Evolutionary conservation across 2,329 filamentous ascomycete species (phyloP), one percentile per base, ranked within the genome.

Genomic region (Spiromastix sp.): DNA sequence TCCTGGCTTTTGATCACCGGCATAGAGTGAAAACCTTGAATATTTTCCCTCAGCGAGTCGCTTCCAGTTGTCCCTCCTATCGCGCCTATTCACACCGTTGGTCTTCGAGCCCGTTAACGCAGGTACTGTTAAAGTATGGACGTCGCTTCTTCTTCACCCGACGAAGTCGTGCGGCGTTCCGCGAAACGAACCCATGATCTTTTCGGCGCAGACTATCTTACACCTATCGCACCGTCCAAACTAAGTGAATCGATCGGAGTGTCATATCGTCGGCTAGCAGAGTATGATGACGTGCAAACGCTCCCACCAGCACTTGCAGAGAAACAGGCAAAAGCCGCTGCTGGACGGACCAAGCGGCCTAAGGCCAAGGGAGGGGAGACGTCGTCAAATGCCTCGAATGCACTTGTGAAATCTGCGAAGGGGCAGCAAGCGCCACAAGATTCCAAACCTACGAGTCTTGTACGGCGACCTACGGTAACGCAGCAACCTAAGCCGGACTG

Each of bases 401-500:
- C 77, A 16, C 61, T 82, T 35, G 48, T 67, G 55, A 58, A 61
- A 55, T 43, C 54, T 15, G 45, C 48, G 3, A 45, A 44, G 4
- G 45, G 43, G 16, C 47, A 51, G 5, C 48, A 47, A 18, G 65
- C 63, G 10, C 48, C 54, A 10, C 57, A 27, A 22, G 57, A 51
- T 22, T 50, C 53, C 18, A 74, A 76, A 44, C 72, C 72, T 4
- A 72, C 68, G 38, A 76, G 74, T 45, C 56, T 82, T 38, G 72
- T 81, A 12, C 66, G 76, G 39, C 70, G 76, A 47, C 74, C 78
- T 27, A 74, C 72, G 11, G 59, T 59, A 26, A 72, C 79, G 36
- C 67, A 74, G 47, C 77, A 80, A 48, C 69, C 78, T 38, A 85
- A 80, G 57, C 93, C 93, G 1, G 81, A 95, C 39, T 98, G 91